phyloP scores from a whole-genome alignment of 352 stramenopile genomes.

The Peronospora belbahrii region DNA sequence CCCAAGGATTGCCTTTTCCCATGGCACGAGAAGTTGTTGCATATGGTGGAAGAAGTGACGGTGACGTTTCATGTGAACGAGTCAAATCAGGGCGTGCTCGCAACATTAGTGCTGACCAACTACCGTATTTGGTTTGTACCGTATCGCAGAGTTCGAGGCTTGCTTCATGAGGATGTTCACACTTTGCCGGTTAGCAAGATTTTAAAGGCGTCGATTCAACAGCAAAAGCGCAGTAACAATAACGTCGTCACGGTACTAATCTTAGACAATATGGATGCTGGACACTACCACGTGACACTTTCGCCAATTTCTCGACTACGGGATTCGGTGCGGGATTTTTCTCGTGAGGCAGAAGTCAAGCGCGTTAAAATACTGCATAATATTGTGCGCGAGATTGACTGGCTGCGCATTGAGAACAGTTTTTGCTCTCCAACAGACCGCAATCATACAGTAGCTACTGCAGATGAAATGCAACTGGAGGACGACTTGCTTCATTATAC shows the following conservation, averaged over 20 bases:
- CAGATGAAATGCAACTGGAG: conserved; percentile 50
- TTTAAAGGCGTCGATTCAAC: conserved; percentile 62
- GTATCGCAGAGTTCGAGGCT: conserved; percentile 59
- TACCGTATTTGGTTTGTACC: conserved; percentile 83
- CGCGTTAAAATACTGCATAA: conserved; percentile 74
- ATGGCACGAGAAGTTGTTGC: conserved; percentile 75
- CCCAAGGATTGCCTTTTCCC: conserved; percentile 74
- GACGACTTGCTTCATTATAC: conserved; percentile 54
- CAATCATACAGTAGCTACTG: conserved; percentile 50
- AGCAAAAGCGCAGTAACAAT: conserved; percentile 79
- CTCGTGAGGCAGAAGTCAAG: conserved; percentile 65
- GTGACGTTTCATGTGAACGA: conserved; percentile 87
- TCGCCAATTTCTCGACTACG: conserved; percentile 66
- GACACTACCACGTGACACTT: conserved; percentile 78
- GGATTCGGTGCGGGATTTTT: conserved; percentile 61
- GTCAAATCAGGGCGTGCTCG: conserved; percentile 74
- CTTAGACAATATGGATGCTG: conserved; percentile 83
- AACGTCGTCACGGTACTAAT: conserved; percentile 64
- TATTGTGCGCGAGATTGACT: conserved; percentile 77
- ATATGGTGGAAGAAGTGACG: conserved; percentile 82
- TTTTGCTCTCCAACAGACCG: conserved; percentile 72
- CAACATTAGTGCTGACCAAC: conserved; percentile 73
- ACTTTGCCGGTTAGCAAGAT: conserved; percentile 76
- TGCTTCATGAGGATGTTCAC: conserved; percentile 80
- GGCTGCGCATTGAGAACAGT: conserved; percentile 77